Base-by-base conservation (phyloP, 176 grass and related monocot species). In the Oryza punctata region DNA sequence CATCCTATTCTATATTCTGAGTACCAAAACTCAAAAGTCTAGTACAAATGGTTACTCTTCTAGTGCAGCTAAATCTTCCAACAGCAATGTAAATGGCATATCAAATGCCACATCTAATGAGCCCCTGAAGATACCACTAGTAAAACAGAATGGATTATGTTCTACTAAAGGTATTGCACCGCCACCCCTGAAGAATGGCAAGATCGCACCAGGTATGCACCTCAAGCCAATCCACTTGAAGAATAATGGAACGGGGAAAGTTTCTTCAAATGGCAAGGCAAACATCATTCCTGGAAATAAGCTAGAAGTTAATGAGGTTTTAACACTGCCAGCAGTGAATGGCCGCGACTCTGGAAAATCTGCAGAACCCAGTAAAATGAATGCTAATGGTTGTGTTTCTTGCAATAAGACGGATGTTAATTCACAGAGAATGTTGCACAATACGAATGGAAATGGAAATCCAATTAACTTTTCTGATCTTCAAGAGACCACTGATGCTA, bases 1-100 rank as follows among this genome's bases (percentile, higher is more conserved):
- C 83, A 94, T 99, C 84, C 89, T 99, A 82, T 99, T 99, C 84
- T 99, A 96, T 88, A 83, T 99, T 70, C 89, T 93, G 76, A 92
- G 77, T 84, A 85, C 77, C 18, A 89, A 91, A 85, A 79, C 30
- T 82, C 87, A 87, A 87, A 96, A 89, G 83, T 57, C 75, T 91
- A 75, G 84, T 80, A 91, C 92, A 83, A 87, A 89, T 77, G 85
- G 84, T 80, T 92, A 85, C 64, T 89, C 85, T 85, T 91, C 52
- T 85, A 69, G 86, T 86, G 78, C 87, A 85, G 71, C 65, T 69
- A 96, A 96, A 94, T 64, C 77, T 91, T 88, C 79, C 63, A 80
- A 82, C 85, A 59, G 77, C 82, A 98, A 92, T 91, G 92, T 80
- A 85, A 90, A 67, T 83, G 78, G 35, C 81, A 78, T 82, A 85